Evolutionary conservation across 495 filamentous ascomycete genomes (phyloP).

Genomic region (Neurospora sp.): DNA sequence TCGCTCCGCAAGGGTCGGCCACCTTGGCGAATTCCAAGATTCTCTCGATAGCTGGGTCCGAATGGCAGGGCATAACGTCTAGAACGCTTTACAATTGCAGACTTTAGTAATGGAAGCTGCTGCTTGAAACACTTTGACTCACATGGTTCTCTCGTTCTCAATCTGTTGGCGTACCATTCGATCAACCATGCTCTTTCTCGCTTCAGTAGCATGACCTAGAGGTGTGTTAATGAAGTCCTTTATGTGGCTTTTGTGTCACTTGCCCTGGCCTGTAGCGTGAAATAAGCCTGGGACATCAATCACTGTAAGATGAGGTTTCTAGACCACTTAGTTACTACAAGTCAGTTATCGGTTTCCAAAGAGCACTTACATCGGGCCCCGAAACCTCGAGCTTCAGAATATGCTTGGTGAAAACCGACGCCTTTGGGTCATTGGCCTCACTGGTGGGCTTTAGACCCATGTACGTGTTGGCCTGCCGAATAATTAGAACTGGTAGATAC

Average conservation of each 20-base stretch:
- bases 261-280: background rate
- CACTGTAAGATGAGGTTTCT: background rate
- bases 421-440: conserved; percentile 8
- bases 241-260: background rate
- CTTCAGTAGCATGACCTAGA: background rate
- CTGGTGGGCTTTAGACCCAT: conserved; percentile 32
- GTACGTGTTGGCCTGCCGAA: conserved; percentile 23
- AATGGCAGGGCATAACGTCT: background rate
- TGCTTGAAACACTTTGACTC: background rate
- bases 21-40: background rate
- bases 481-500: background rate
- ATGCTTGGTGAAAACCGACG: conserved; percentile 41
- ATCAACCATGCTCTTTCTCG: background rate
- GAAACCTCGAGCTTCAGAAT: conserved; percentile 50
- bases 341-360: no score
- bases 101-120: background rate
- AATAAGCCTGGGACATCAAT: background rate
- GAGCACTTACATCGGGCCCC: no score
- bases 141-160: background rate
- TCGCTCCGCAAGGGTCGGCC: background rate
- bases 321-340: background rate
- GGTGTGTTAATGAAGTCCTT: background rate
- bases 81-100: background rate
- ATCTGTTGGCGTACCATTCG: background rate
- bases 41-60: background rate